Percentiles rank a stretch among this genome's conserved stretches.
These are phyloP conservation scores for Lenwebbia sp. DNA, from an alignment of 345 rosid species.

Conservation along the genomic window DNA sequence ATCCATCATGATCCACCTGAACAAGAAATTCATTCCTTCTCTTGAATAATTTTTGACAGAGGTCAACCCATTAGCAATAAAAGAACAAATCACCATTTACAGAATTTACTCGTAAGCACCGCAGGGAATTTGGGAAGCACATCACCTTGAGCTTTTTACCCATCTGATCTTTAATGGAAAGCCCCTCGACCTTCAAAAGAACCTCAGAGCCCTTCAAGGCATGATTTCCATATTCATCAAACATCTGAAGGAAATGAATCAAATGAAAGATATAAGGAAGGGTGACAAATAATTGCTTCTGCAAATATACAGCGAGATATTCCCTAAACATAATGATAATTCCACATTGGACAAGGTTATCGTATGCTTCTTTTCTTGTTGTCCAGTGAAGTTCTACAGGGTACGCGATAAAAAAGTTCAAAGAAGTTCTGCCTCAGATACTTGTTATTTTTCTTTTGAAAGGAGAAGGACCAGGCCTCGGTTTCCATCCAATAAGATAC, in stretches of 20 bases:
- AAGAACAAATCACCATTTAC: not conserved
- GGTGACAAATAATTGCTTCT: not conserved
- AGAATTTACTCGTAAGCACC: not conserved
- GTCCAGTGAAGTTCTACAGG: not conserved
- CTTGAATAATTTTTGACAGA: not conserved
- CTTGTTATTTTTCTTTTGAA: not conserved
- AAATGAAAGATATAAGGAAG: not conserved
- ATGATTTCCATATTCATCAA: conserved; percentile 51
- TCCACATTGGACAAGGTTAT: not conserved
- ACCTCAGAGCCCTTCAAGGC: conserved; percentile 29
- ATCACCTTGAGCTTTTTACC: conserved; percentile 31
- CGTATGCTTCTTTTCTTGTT: not conserved
- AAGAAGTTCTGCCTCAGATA: not conserved
- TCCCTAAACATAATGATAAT: not conserved
- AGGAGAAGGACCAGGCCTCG: not conserved
- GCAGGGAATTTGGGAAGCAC: not conserved
- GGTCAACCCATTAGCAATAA: not conserved
- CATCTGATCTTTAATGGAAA: conserved; percentile 14
- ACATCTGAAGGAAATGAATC: conserved; percentile 18
- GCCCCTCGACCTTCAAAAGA: conserved; percentile 27
- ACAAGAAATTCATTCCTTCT: not conserved
- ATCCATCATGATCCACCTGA: conserved; percentile 47
- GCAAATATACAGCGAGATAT: not conserved
- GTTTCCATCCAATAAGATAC: not conserved
- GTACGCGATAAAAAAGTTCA: not conserved